Evolutionary conservation across 228 moss, liverwort and hornwort species (phyloP).

Genomic region (Sphagnum magellanicum): DNA sequence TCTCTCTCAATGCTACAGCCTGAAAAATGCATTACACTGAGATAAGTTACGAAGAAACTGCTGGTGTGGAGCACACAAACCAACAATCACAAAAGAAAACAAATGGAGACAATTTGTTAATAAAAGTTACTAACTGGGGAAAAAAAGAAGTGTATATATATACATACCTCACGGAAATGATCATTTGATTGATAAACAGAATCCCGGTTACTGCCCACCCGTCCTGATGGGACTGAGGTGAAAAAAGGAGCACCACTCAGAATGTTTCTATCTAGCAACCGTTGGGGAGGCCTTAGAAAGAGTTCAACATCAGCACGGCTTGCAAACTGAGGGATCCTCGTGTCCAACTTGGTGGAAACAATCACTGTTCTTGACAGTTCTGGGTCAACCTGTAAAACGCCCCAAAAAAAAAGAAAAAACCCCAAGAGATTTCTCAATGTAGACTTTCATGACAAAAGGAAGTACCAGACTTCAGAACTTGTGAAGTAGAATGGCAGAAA

Average conservation of each 20-base stretch:
- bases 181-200: slow-evolving; percentile 91
- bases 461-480: background rate
- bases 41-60: background rate
- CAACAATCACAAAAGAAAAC: too few species aligned
- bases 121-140: background rate
- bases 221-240: slow-evolving; percentile 97
- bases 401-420: background rate
- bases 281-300: slow-evolving; percentile 74
- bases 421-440: background rate
- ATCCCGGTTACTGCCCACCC: slow-evolving; percentile 87
- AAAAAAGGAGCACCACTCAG: slow-evolving; percentile 90
- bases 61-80: background rate
- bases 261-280: slow-evolving; percentile 71
- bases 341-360: slow-evolving; percentile 95
- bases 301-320: slow-evolving; percentile 95
- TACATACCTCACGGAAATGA: slow-evolving; percentile 78
- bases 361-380: slow-evolving; percentile 80
- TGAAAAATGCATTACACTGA: slow-evolving; percentile 5
- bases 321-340: slow-evolving; percentile 95
- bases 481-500: background rate
- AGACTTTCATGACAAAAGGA: background rate
- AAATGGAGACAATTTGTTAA: too few species aligned
- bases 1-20: slow-evolving; percentile 82
- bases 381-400: slow-evolving; percentile 62
- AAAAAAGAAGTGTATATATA: background rate